Evolutionary conservation across 129 eudicot genomes (phyloP), one percentile per base, ranked within the genome.

Genomic region (Flaveria brownii): DNA sequence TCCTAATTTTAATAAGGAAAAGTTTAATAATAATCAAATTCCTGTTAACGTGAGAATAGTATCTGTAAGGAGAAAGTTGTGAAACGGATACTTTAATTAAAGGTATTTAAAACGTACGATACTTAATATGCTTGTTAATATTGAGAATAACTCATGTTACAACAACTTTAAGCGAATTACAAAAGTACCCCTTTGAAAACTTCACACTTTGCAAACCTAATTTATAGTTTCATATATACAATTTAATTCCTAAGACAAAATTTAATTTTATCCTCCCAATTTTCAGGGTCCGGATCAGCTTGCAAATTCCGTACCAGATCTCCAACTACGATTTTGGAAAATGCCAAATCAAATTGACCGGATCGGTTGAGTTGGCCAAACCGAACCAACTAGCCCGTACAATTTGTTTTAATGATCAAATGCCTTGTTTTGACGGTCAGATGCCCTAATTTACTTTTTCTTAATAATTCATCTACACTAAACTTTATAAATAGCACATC

Each of bases 31-130:
- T 54, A 0, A 54, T n/a, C 2, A 6, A 55, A 55, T 55, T 55
- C n/a, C 18, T 20, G 61, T 8, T n/a, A 20, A 6, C 54, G 9
- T 57, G 33, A n/a, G 33, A 57, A 26, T 60, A 60, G 25, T 11
- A 11, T 60, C 17, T 60, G 16, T 4, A 61, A 26, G 67, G 67
- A 26, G 67, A 25, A 61, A 25, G 28, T 61, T 61, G 42, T 61
- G 67, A 61, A 61, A 61, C 41, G 41, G n/a, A 61, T 14, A 13
- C 67, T 61, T 61, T 25, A 61, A 45, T 11, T 49, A 15, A 61
- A 61, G 41, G 67, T 61, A 25, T 61, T 61, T 61, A 12, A 61
- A 25, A 61, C 67, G 67, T 61, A 61, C 28, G 67, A 61, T 14
- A 10, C 41, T 61, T 26, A 26, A 23, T 26, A 60, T 60, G 66